phyloP scores from a whole-genome alignment of 2,329 filamentous ascomycete genomes.

The Cryphonectria parasitica region DNA sequence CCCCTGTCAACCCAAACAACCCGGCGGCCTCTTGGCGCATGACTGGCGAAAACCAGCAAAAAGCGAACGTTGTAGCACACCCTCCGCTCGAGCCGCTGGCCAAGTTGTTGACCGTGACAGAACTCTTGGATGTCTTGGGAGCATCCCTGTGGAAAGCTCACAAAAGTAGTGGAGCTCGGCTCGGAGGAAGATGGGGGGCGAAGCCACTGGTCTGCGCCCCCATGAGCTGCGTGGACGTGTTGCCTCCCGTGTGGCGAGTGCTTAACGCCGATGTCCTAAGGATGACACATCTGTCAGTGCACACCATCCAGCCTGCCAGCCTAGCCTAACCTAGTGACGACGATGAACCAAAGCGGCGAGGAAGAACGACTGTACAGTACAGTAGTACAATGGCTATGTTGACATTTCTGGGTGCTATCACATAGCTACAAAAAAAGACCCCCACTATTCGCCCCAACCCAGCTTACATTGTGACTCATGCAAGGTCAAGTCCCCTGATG shows the following conservation, averaged over 20 bases:
- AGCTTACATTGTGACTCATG: neutral
- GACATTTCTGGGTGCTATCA: neutral
- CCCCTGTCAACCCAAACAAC: neutral
- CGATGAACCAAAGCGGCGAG: neutral
- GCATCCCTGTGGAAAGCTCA: neutral
- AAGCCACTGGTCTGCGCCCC: slow-evolving; percentile 1
- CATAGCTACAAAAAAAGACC: neutral
- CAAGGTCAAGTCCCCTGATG: neutral
- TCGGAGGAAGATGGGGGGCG: neutral
- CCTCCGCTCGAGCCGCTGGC: neutral
- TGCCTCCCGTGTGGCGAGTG: neutral
- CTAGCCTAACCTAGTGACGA: neutral
- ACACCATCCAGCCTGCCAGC: neutral
- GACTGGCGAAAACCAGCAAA: neutral
- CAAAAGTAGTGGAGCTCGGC: slow-evolving; percentile 5
- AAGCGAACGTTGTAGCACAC: neutral
- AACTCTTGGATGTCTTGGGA: neutral
- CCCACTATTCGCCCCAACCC: neutral
- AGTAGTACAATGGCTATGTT: neutral
- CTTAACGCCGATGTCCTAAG: slow-evolving; percentile 11
- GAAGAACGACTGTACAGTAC: neutral
- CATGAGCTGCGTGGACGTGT: slow-evolving; percentile 3
- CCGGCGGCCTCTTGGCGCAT: slow-evolving; percentile 1
- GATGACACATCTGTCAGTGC: neutral
- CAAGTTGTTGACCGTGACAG: neutral